Percentiles rank a stretch among this genome's conserved stretches.
phyloP scores from a whole-genome alignment of 192 early-diverging fungal species.

The Rhizoclosmatium globosum region DNA sequence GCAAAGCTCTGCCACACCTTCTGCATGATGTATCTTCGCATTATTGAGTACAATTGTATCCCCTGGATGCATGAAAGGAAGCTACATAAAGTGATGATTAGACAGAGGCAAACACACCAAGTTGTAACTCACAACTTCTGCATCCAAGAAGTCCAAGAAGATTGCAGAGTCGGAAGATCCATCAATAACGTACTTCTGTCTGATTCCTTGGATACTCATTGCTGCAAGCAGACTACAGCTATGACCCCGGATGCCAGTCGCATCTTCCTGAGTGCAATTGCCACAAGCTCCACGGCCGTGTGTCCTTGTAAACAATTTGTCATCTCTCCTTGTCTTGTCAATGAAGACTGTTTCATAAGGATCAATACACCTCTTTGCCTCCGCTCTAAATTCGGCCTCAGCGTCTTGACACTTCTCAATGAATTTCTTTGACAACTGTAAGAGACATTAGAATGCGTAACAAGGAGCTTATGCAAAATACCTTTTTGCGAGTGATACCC shows the following conservation, averaged over 20 bases:
- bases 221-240: not conserved
- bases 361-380: not conserved
- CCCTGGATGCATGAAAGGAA: not conserved
- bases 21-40: not conserved
- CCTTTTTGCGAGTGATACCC: slow-evolving; percentile 1
- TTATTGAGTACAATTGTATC: not conserved
- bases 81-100: not conserved
- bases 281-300: not conserved
- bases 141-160: not conserved
- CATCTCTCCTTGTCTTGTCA: not conserved
- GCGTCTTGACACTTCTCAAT: not conserved
- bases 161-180: not conserved
- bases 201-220: not conserved
- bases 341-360: not conserved
- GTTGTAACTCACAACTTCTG: not conserved
- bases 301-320: not conserved
- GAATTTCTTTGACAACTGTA: not conserved
- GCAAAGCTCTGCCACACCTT: not conserved
- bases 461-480: not conserved
- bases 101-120: not conserved
- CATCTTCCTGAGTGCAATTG: not conserved
- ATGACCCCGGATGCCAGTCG: slow-evolving; percentile 1
- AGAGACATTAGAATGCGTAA: not conserved
- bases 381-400: not conserved
- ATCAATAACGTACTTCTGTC: not conserved